These are phyloP conservation scores for Kodamaea lidongshanica DNA, from an alignment of 805 yeast species.

Conservation along the genomic window DNA sequence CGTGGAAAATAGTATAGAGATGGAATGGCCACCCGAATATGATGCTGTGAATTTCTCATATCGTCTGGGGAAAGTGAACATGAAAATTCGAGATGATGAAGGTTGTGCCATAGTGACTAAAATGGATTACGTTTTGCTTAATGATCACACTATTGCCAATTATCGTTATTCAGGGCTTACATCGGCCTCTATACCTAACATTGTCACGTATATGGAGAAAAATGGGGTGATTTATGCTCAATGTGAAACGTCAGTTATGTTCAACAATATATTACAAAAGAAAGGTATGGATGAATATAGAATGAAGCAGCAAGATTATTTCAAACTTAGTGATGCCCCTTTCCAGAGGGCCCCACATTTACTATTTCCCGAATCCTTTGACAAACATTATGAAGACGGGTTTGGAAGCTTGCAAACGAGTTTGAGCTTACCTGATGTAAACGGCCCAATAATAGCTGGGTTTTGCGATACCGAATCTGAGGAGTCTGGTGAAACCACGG, in stretches of 20 bases:
- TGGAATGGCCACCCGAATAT: conserved; percentile 48
- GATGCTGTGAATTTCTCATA: conserved; percentile 68
- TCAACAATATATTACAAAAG: conserved; percentile 57
- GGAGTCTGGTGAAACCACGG: conserved; percentile 1
- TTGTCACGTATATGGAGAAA: conserved; percentile 30
- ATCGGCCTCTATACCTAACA: conserved; percentile 43
- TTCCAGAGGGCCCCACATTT: conserved; percentile 76
- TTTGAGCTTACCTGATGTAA: conserved; percentile 55
- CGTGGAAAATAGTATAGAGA: conserved; percentile 64
- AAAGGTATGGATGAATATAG: conserved; percentile 41
- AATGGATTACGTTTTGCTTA: conserved; percentile 27
- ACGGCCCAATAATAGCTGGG: conserved; percentile 40
- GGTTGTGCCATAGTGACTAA: conserved; percentile 15
- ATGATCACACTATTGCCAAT: conserved; percentile 66
- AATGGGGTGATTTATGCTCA: conserved; percentile 23
- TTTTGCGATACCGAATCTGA: too few relatives aligned
- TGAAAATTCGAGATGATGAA: conserved; percentile 34
- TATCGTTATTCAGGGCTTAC: conserved; percentile 52
- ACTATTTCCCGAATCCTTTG: conserved; percentile 45
- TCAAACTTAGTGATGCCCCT: conserved; percentile 71
- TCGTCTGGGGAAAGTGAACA: conserved; percentile 40
- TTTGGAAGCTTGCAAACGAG: conserved; percentile 54
- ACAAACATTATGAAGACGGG: conserved; percentile 40
- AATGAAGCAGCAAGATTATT: conserved; percentile 55
- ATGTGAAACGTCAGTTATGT: conserved; percentile 50